Base-by-base conservation (phyloP, 768 basidiomycete genomes). In the Leccinum olivaceopallidum region DNA sequence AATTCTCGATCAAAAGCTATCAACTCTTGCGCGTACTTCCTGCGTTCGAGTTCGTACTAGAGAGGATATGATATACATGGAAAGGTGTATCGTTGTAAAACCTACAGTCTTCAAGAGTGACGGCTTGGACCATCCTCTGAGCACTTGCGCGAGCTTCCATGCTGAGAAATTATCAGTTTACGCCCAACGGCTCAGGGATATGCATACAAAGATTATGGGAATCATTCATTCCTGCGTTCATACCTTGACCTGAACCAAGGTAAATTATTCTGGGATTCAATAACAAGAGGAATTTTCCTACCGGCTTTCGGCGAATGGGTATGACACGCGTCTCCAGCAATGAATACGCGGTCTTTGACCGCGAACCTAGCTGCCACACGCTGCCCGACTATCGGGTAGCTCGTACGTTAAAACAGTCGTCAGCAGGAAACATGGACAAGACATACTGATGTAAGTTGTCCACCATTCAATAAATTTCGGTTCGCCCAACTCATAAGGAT, bases 201-300 rank as follows among this genome's bases (percentile, higher is more conserved):
- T 6, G 60, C 73, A 48, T 60, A 82, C 85, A 81, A 24, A 91
- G 79, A 66, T 90, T 90, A 62, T 88, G 88, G 18, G 85, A 81
- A 67, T 90, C 89, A 53, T 84, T 85, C 85, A 90, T 89, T 62
- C 85, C 85, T 8, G 87, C 88, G 65, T 89, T 89, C 88, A 89
- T 86, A 12, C 87, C 89, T 69, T 90, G 89, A 14, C 88, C 85
- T 85, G 34, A 32, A 61, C 12, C 53, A n/a, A 0, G 18, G 44
- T 54, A 34, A 18, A 37, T 49, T 20, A 30, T 50, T 26, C 4
- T 16, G 14, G 22, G 42, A 30, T 42, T 32, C 30, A 18, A 24
- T 2, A 18, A 44, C 5, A 34, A 18, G 49, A 9, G 16, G 5
- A 13, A 37, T 55, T 3, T 7, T 53, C 76, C 48, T 50, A 84